These are phyloP conservation scores for Phytophthora boehmeriae DNA, from an alignment of 352 stramenopile species.

Conservation along the genomic window DNA sequence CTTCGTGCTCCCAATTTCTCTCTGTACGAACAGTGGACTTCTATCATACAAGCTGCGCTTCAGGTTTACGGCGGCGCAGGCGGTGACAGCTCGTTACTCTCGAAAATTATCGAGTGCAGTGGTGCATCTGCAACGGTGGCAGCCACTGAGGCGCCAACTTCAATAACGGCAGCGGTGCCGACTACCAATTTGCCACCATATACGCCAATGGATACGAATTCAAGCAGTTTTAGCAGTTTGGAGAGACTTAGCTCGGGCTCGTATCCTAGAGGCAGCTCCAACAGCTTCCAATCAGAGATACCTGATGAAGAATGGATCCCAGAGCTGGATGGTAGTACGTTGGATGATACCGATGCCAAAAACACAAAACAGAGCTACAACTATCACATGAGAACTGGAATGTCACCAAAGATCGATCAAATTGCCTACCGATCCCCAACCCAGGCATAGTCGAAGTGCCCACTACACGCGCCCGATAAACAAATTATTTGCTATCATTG, in stretches of 20 bases:
- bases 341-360: not conserved
- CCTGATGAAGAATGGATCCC: constrained; percentile 33
- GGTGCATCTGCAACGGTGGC: constrained; percentile 24
- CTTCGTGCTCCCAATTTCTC: constrained; percentile 22
- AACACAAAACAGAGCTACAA: no score
- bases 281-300: constrained; percentile 31
- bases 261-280: constrained; percentile 18
- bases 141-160: not conserved
- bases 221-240: constrained; percentile 6
- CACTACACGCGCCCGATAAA: no score
- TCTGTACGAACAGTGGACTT: constrained; percentile 35
- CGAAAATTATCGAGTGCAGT: constrained; percentile 23
- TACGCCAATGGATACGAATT: not conserved
- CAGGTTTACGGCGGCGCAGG: constrained; percentile 4
- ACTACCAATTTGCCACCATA: not conserved
- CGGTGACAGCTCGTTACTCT: constrained; percentile 19
- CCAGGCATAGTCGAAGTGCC: no score
- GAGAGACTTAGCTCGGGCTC: constrained; percentile 26
- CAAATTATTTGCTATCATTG: no score
- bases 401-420: no score
- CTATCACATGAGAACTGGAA: no score
- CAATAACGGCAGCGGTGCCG: not conserved
- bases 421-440: no score
- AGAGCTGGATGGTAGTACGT: not conserved
- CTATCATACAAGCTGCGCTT: constrained; percentile 31